Conservation (phyloP, 1,284 basidiomycete species). For the Ganoderma lingzhi region DNA sequence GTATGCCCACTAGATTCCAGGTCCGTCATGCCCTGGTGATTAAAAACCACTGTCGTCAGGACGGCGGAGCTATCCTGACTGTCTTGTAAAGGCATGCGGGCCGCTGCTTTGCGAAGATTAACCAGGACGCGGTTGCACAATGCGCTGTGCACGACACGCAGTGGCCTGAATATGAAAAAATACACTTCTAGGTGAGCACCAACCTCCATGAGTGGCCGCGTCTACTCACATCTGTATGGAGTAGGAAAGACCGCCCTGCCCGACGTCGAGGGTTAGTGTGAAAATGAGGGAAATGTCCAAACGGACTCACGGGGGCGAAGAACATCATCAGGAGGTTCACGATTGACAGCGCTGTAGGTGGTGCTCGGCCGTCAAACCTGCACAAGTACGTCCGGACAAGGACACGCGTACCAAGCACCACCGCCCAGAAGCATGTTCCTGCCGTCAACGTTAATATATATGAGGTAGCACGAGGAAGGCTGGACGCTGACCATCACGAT, state of each 20-base stretch:
- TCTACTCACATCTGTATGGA: slow-evolving; percentile 1
- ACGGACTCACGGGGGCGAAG: slow-evolving; percentile 4
- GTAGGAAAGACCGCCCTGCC: background rate
- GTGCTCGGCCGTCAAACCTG: background rate
- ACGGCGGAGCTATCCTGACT: background rate
- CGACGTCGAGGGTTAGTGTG: background rate
- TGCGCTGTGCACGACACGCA: slow-evolving; percentile 7
- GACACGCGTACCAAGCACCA: background rate
- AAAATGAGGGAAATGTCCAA: no score
- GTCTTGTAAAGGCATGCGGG: background rate
- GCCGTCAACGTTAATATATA: background rate
- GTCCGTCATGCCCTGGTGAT: background rate
- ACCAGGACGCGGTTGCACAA: slow-evolving; percentile 6
- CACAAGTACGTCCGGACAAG: background rate
- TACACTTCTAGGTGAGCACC: background rate
- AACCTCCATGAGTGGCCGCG: background rate
- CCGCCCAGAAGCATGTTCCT: slow-evolving; percentile 11
- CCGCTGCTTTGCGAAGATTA: slow-evolving; percentile 11
- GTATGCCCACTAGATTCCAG: background rate
- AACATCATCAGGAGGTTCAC: background rate
- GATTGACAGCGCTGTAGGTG: background rate
- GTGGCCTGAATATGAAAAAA: background rate
- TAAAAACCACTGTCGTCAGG: background rate
- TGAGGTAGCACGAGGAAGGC: no score
- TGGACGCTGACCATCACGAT: slow-evolving; percentile 5